These are phyloP conservation scores for Leishmania martiniquensis DNA, from an alignment of 208 protist species.

Conservation along the genomic window DNA sequence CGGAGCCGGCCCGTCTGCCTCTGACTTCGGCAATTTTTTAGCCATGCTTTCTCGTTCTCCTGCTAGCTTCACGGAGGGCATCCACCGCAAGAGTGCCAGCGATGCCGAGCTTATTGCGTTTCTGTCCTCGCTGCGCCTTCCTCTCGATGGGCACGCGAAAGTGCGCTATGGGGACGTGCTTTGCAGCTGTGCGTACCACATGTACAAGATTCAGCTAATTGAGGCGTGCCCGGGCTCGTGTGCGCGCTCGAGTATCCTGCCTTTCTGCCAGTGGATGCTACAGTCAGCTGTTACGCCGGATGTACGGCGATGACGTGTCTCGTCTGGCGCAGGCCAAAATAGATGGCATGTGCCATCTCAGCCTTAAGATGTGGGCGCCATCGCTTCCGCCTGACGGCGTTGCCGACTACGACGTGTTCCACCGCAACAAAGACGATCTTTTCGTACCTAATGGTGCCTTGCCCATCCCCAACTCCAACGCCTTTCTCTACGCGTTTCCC, in stretches of 20 bases:
- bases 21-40: constrained; percentile 16
- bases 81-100: constrained; percentile 16
- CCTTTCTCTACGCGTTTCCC: constrained; percentile 49
- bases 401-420: constrained; percentile 9
- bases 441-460: constrained; percentile 29
- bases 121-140: constrained; percentile 41
- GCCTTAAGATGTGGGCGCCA: background rate
- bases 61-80: constrained; percentile 18
- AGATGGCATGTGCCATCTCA: background rate
- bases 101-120: constrained; percentile 31
- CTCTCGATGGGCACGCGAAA: constrained; percentile 34
- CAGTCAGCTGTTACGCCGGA: constrained; percentile 17
- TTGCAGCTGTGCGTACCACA: constrained; percentile 31
- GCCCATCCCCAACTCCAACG: constrained; percentile 35
- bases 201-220: constrained; percentile 19
- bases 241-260: constrained; percentile 2
- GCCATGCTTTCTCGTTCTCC: constrained; percentile 18
- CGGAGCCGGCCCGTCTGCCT: constrained; percentile 11
- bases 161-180: constrained; percentile 43
- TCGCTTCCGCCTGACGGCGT: background rate
- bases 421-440: constrained; percentile 15
- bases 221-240: background rate
- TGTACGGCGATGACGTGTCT: constrained; percentile 24
- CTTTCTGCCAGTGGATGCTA: constrained; percentile 23
- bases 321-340: constrained; percentile 13